Evolutionary conservation across 163 green algal species (phyloP).

Genomic region (Coccomyxa subellipsoidea): DNA sequence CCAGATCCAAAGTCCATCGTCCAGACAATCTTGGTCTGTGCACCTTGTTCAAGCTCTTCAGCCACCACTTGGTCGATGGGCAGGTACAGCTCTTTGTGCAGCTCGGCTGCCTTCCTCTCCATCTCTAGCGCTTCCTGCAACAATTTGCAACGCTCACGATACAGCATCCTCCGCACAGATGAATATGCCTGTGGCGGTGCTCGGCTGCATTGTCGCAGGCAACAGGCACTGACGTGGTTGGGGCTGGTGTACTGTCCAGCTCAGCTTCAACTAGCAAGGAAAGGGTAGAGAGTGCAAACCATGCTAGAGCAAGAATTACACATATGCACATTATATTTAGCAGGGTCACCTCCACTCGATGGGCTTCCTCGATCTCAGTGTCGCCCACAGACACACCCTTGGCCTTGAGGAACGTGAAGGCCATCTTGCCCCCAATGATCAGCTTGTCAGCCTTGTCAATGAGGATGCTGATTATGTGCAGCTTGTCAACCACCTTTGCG

Average conservation of each 20-base stretch:
- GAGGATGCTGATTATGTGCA: conserved; percentile 95
- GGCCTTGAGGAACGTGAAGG: conserved; percentile 99
- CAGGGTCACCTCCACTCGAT: conserved; percentile 67
- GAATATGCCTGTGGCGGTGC: too few relatives aligned
- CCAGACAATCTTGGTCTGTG: background rate
- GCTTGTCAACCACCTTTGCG: conserved; percentile 97
- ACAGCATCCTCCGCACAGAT: too few relatives aligned
- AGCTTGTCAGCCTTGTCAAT: conserved; percentile 92
- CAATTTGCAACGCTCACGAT: background rate
- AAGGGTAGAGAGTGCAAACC: too few relatives aligned
- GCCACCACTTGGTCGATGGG: conserved; percentile 81
- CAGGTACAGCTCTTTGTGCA: conserved; percentile 91
- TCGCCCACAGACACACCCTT: conserved; percentile 74
- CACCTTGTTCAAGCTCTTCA: background rate
- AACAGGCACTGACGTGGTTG: too few relatives aligned
- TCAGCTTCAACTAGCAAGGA: too few relatives aligned
- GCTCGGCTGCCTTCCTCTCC: conserved; percentile 36
- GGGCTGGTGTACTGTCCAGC: too few relatives aligned
- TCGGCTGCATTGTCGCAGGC: too few relatives aligned
- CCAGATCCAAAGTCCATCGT: background rate
- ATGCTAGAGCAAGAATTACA: too few relatives aligned
- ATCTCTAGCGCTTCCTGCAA: background rate
- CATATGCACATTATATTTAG: too few relatives aligned
- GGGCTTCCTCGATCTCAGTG: conserved; percentile 94
- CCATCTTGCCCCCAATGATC: conserved; percentile 93